Percentiles rank a stretch among this genome's conserved stretches.
These are phyloP conservation scores for Geoglossum cookeanum DNA, from an alignment of 2,329 filamentous ascomycete genomes.

Conservation along the genomic window DNA sequence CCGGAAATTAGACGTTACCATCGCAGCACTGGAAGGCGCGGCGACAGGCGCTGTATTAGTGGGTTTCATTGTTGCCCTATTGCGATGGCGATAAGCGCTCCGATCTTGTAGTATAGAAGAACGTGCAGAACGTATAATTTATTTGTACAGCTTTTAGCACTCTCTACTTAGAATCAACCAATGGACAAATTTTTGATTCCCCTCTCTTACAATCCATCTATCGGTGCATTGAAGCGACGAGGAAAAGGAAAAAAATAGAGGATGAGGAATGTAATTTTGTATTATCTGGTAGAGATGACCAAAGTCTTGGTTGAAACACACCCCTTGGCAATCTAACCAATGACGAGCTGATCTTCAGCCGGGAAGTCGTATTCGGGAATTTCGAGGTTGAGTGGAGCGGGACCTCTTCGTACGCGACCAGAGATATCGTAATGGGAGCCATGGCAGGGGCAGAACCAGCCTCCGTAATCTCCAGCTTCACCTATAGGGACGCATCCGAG, in stretches of 20 bases:
- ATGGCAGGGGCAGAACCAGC: constrained; percentile 99
- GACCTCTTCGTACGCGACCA: constrained; percentile 91
- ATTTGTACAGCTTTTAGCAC: neutral
- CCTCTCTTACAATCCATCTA: neutral
- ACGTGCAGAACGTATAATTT: neutral
- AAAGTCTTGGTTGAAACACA: neutral
- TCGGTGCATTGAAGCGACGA: neutral
- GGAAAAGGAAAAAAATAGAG: no score
- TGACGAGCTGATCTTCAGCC: constrained; percentile 70
- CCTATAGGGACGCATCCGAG: constrained; percentile 98
- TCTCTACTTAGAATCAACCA: neutral
- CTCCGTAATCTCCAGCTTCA: constrained; percentile 92
- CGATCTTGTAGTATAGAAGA: neutral
- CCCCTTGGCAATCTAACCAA: constrained; percentile 48
- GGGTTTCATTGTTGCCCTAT: neutral
- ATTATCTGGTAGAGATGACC: neutral
- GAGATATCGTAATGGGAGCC: constrained; percentile 99
- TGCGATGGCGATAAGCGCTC: neutral
- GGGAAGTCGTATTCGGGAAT: constrained; percentile 85
- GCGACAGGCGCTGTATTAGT: constrained; percentile 41
- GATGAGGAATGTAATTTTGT: neutral
- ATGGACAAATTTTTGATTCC: constrained; percentile 3
- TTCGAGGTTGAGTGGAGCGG: constrained; percentile 93
- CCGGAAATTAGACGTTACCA: constrained; percentile 49
- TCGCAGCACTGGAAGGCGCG: constrained; percentile 48